Conservation (phyloP, 805 yeast species). For the Candida ovalis region DNA sequence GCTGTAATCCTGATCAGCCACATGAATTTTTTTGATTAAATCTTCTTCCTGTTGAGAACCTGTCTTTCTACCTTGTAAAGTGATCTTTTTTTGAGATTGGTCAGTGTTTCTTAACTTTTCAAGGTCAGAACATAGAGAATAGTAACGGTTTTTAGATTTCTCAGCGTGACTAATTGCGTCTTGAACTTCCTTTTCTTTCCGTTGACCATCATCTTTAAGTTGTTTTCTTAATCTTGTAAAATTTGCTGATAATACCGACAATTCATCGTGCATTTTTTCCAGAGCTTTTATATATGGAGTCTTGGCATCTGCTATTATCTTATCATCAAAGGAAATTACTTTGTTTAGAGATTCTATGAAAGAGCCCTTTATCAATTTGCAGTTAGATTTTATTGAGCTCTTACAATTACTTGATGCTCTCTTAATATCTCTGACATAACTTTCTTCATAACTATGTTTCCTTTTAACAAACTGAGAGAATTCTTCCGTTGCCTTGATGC, state of each 20-base stretch:
- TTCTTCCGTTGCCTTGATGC: slow-evolving; percentile 80
- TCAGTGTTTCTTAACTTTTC: slow-evolving; percentile 75
- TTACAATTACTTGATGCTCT: slow-evolving; percentile 56
- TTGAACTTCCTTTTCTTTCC: slow-evolving; percentile 77
- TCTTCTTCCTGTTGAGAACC: slow-evolving; percentile 91
- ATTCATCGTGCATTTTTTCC: slow-evolving; percentile 82
- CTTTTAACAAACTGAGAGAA: slow-evolving; percentile 73
- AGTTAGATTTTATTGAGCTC: slow-evolving; percentile 36
- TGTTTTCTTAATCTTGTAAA: slow-evolving; percentile 70
- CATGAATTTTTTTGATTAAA: slow-evolving; percentile 69
- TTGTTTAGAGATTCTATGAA: slow-evolving; percentile 63
- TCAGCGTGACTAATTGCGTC: slow-evolving; percentile 84
- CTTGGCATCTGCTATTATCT: slow-evolving; percentile 60
- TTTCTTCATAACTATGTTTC: slow-evolving; percentile 75
- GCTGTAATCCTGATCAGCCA: slow-evolving; percentile 84
- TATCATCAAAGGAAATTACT: slow-evolving; percentile 75
- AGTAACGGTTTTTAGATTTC: slow-evolving; percentile 78
- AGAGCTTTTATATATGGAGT: slow-evolving; percentile 74
- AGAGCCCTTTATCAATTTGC: slow-evolving; percentile 37
- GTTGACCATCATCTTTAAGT: slow-evolving; percentile 75
- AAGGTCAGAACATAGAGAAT: slow-evolving; percentile 77
- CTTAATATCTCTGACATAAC: slow-evolving; percentile 67
- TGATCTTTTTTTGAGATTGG: slow-evolving; percentile 78
- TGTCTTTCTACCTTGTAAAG: slow-evolving; percentile 74
- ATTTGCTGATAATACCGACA: slow-evolving; percentile 64